Evolutionary conservation across 495 filamentous ascomycete species (phyloP), one percentile per base, ranked within the genome.

Genomic region (Ramalina intermedia): DNA sequence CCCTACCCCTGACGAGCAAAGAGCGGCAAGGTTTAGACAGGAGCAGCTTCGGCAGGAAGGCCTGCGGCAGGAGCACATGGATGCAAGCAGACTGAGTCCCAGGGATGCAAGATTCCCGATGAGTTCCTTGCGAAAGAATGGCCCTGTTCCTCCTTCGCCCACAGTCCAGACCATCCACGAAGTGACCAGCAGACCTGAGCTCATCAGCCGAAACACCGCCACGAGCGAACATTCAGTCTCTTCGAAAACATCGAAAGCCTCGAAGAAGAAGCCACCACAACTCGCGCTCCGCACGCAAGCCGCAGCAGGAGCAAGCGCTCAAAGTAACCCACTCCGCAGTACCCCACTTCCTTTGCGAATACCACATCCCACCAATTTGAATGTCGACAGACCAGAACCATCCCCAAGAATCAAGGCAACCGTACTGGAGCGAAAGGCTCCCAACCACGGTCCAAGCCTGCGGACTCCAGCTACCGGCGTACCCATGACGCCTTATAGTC

Each of bases 401-500:
- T 61, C 71, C 16, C 72, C 71, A 6, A 16, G 18, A 9, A 87
- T 83, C 46, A 89, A 87, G 67, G 84, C 84, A 14, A 88, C 85
- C 0, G 78, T 86, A 6, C 70, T 89, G 17, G 87, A 90, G 52
- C 71, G 85, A 4, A 72, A 74, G 4, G 58, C 69, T 20, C 57
- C 52, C 17, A 49, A 50, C 43, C 69, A 69, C 3, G 29, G 29
- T 33, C 12, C 29, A 9, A 68, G 69, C n/a, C 47, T 72, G 53
- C 66, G 66, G 41, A 78, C 78, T 7, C 85, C 85, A 0, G 74
- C 76, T 55, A 87, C 84, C 0, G 87, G 83, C 5, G 76, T 84
- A 37, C 79, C 87, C 1, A 70, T 74, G 33, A 81, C 77, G 7
- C 89, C 89, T 6, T 94, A 96, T 63, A 82, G 77, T 47, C 85